Base-by-base conservation (phyloP, 2,329 filamentous ascomycete species). In the Apiospora kogelbergensis region DNA sequence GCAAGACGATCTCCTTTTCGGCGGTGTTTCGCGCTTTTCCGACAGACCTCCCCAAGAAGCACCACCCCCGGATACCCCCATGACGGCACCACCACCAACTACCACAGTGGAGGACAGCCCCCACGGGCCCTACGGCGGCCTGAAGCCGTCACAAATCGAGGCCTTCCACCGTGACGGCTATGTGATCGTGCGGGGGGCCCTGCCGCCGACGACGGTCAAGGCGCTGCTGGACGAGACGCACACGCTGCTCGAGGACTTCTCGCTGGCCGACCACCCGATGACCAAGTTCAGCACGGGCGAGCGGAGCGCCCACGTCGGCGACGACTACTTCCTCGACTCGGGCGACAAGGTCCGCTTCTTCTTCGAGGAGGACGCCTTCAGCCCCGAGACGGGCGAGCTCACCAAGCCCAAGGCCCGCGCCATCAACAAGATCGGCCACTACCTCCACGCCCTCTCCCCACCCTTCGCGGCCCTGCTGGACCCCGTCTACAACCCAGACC, bases 331-430 rank as follows among this genome's bases (percentile, higher is more conserved):
- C 83, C 89, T 98, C 2, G 87, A 85, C 1, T 96, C 92, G 3
- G 94, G 94, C 71, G 93, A 98, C 84, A 95, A 98, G 82, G 85
- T 98, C 71, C 92, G 94, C 70, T 98, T 97, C 87, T 98, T 98
- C 87, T 97, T 98, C 81, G 95, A 98, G 81, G 94, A 97, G 81
- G 95, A 96, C 81, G 95, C 95, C 72, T 95, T 98, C 79, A 85
- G 91, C 75, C 73, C 83, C 11, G 76, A 81, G 0, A 78, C 80
- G 0, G 91, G 93, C 46, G 81, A 83, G 1, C 88, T 98, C 3
- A 83, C 82, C 13, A 94, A 95, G 74, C 93, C 95, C 46, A 97
- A 97, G 80, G 85, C 92, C 71, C 88, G 86, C 67, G 93, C 96
- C 68, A 92, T 99, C 78, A 99, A 98, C 84, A 93, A 95, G 82